phyloP scores from a whole-genome alignment of 257 asterid genomes.

The Buddleja alternifolia region DNA sequence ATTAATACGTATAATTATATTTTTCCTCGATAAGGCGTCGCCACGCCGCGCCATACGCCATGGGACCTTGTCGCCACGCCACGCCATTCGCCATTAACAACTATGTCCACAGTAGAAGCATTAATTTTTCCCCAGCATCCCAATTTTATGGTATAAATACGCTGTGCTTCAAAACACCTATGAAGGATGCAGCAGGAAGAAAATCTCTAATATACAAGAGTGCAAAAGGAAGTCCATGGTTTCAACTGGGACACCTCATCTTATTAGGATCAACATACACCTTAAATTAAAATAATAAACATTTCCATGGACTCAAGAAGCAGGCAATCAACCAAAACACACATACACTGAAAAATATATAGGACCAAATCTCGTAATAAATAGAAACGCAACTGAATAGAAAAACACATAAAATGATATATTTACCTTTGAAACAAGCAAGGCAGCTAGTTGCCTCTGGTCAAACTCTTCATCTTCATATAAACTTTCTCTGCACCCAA shows the following conservation, averaged over 20 bases:
- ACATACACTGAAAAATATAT: not conserved
- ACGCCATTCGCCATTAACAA: too few species aligned
- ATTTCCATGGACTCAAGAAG: not conserved
- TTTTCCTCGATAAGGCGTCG: too few species aligned
- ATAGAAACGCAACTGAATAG: not conserved
- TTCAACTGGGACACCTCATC: not conserved
- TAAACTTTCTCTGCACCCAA: constrained; percentile 62
- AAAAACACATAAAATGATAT: not conserved
- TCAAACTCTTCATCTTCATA: constrained; percentile 79
- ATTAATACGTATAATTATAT: too few species aligned
- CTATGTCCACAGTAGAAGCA: too few species aligned
- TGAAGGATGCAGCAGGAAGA: not conserved
- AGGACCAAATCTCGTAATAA: not conserved
- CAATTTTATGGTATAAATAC: not conserved
- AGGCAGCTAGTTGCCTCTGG: constrained; percentile 80
- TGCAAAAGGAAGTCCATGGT: not conserved
- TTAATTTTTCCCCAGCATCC: not conserved
- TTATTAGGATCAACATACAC: not conserved
- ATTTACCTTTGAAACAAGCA: constrained; percentile 85
- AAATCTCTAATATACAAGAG: not conserved
- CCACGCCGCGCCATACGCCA: too few species aligned
- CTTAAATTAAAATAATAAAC: constrained; percentile 4
- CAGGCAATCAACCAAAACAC: constrained; percentile 9
- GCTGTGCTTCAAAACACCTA: not conserved
- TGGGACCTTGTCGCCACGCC: too few species aligned